Base-by-base conservation (phyloP, 495 filamentous ascomycete genomes). In the Articulospora tetracladia region DNA sequence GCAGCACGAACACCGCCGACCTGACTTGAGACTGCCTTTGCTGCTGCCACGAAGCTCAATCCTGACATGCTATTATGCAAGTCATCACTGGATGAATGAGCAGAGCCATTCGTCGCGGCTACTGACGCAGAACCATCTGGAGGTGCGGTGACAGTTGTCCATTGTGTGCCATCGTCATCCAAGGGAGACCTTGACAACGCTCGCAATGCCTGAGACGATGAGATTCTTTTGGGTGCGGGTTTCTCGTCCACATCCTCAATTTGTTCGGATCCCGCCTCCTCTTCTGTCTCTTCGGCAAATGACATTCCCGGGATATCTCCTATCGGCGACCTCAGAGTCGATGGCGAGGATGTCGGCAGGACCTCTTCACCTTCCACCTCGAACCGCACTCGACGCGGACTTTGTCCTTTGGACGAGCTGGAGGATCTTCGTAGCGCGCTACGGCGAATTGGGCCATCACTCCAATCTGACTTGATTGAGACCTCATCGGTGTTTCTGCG, bases 381-480 rank as follows among this genome's bases (percentile, higher is more conserved):
- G 53, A 83, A 83, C 23, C 80, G 79, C 24, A 83, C 80, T 53
- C 78, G 72, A 13, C 79, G 74, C 3, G 79, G 79, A 57, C 80
- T 82, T 46, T 71, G 69, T 46, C 34, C 58, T 36, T 76, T 80
- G 22, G 63, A 67, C 17, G 74, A 75, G 52, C 61, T 70, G 15
- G 78, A 81, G 13, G 76, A 71, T 41, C 79, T 72, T 25, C 80
- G 76, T 27, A 82, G 66, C 36, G 79, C 79, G 60, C 80, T 82
- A 32, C 78, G 72, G 26, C 73, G 74, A 20, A 63, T 53, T 27
- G 71, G 69, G 4, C 70, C 61, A 36, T 73, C 71, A 64, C 74
- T 77, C 46, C 70, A 60, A 44, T 77, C 73, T 8, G 80, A 80
- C 22, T 63, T 64, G 8, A 73, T 58, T 25, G 79, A 79, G 10